Evolutionary conservation across 305 asterid species (phyloP).

Genomic region (Lippia alba): DNA sequence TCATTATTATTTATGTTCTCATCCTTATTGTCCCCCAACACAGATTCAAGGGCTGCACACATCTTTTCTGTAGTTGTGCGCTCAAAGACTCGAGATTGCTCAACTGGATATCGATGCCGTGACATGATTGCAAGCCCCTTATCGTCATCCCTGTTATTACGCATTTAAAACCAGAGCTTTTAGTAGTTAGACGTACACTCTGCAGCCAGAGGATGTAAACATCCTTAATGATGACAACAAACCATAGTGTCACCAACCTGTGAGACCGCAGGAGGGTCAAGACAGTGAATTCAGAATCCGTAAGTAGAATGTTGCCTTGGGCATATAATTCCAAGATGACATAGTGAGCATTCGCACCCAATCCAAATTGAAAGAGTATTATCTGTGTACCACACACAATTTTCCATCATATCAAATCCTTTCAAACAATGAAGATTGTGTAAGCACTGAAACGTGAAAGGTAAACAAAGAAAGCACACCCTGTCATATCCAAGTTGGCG

Average conservation of each 20-base stretch:
- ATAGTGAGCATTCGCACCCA: slow-evolving; percentile 85
- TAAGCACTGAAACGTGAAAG: slow-evolving; percentile 5
- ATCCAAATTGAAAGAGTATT: slow-evolving; percentile 92
- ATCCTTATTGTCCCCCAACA: slow-evolving; percentile 48
- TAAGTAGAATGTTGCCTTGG: slow-evolving; percentile 94
- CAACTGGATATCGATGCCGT: slow-evolving; percentile 91
- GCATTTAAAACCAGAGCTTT: slow-evolving; percentile 24
- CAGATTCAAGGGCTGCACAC: slow-evolving; percentile 54
- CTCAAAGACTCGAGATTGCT: slow-evolving; percentile 80
- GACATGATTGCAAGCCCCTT: slow-evolving; percentile 98
- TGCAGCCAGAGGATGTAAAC: slow-evolving; percentile 19
- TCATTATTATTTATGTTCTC: slow-evolving; percentile 48
- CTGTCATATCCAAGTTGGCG: slow-evolving; percentile 98
- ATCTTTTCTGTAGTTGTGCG: slow-evolving; percentile 83
- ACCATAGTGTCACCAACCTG: slow-evolving; percentile 61
- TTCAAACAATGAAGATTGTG: slow-evolving; percentile 13
- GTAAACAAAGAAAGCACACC: slow-evolving; percentile 51
- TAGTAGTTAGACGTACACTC: slow-evolving; percentile 11
- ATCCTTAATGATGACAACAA: slow-evolving; percentile 13
- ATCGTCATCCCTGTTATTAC: slow-evolving; percentile 82
- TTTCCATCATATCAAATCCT: slow-evolving; percentile 29
- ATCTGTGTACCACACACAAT: slow-evolving; percentile 55
- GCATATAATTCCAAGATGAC: slow-evolving; percentile 94
- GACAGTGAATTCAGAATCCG: slow-evolving; percentile 85
- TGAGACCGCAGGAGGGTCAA: slow-evolving; percentile 96